phyloP scores from a whole-genome alignment of 192 early-diverging fungal species.

The Glomus cerebriforme region DNA sequence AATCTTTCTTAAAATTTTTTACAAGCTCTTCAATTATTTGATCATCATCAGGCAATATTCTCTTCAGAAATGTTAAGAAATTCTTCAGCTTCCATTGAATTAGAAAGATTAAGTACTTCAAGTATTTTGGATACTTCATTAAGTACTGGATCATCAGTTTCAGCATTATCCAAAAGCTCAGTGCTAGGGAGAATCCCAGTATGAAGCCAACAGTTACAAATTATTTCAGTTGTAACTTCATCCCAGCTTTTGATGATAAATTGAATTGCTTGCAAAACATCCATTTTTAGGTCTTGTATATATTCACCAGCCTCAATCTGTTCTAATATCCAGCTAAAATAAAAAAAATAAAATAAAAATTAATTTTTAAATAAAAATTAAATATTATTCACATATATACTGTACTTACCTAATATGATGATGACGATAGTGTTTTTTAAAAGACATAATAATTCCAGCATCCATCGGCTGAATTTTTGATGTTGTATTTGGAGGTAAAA shows the following conservation, averaged over 20 bases:
- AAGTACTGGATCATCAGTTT: not conserved
- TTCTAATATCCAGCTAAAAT: constrained; percentile 1
- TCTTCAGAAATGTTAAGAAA: constrained; percentile 22
- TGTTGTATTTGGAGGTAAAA: constrained; percentile 26
- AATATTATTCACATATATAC: not conserved
- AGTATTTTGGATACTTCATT: not conserved
- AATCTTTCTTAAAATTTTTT: not conserved
- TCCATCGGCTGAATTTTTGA: constrained; percentile 27
- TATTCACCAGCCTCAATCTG: not conserved
- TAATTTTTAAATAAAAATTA: not conserved
- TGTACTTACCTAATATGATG: constrained; percentile 21
- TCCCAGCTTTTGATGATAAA: constrained; percentile 9
- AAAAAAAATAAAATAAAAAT: not conserved
- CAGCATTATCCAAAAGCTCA: too few species aligned
- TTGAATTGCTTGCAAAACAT: constrained; percentile 7
- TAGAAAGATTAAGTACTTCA: too few species aligned
- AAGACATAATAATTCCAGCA: constrained; percentile 30
- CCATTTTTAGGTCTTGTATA: constrained; percentile 1
- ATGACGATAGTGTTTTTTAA: constrained; percentile 16
- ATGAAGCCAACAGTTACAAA: too few species aligned
- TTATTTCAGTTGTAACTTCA: constrained; percentile 10
- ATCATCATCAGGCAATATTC: constrained; percentile 25
- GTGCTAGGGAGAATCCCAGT: too few species aligned
- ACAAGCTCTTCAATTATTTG: too few species aligned
- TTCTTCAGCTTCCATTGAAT: constrained; percentile 10